Percentiles rank a stretch among this genome's conserved stretches.
Conservation (phyloP, 2,329 filamentous ascomycete genomes). For the Leptographium lundbergii region DNA sequence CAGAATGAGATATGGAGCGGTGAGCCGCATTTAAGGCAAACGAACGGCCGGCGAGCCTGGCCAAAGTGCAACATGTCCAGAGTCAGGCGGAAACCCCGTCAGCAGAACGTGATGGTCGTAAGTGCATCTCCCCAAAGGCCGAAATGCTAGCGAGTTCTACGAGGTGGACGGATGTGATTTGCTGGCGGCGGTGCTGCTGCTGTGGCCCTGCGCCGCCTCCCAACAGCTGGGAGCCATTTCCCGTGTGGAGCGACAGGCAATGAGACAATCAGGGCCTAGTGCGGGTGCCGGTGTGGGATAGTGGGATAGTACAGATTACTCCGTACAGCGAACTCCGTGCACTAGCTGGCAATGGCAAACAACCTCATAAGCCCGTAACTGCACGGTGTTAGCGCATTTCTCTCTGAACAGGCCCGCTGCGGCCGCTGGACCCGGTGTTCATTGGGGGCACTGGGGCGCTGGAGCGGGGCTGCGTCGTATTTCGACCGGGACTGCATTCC, state of each 20-base stretch:
- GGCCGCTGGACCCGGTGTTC: background rate
- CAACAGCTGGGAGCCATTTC: background rate
- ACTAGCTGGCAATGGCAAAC: too few relatives aligned
- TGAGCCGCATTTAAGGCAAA: background rate
- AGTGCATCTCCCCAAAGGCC: background rate
- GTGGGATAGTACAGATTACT: background rate
- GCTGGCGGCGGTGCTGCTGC: background rate
- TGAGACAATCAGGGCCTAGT: background rate
- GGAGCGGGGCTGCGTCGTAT: background rate
- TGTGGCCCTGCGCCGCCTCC: background rate
- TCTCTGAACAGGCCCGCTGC: too few relatives aligned
- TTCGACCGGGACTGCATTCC: background rate
- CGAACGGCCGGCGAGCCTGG: background rate
- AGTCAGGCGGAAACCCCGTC: background rate
- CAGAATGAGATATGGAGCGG: background rate
- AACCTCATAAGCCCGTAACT: too few relatives aligned
- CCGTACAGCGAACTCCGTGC: too few relatives aligned
- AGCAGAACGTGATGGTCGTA: background rate
- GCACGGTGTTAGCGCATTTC: too few relatives aligned
- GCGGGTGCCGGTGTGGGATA: background rate
- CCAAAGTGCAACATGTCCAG: background rate
- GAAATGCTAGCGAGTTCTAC: background rate
- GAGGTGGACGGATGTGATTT: background rate
- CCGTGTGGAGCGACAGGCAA: background rate
- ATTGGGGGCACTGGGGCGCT: background rate